Percentiles rank a stretch among this genome's conserved stretches.
Conservation (phyloP, 257 asterid genomes). For the Nicotiana sylvestris region DNA sequence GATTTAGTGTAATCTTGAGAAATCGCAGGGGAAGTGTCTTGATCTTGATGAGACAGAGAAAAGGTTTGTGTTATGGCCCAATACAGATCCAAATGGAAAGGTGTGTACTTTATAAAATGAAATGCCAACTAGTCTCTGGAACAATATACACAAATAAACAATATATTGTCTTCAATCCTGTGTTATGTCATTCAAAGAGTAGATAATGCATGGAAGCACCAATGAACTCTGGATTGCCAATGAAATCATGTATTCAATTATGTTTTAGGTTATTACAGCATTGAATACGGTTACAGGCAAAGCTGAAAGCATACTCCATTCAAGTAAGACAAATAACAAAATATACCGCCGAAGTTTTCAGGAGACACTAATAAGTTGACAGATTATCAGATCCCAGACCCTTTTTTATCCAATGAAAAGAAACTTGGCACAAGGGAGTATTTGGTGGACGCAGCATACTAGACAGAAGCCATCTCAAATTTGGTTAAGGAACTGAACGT, state of each 20-base stretch:
- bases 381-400: neutral
- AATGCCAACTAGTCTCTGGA: neutral
- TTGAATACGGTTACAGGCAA: neutral
- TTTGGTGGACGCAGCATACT: neutral
- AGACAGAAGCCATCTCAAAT: neutral
- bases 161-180: neutral
- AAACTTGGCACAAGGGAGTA: neutral
- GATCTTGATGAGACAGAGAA: neutral
- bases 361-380: neutral
- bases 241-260: neutral
- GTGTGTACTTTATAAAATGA: neutral
- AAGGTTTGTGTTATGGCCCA: neutral
- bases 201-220: neutral
- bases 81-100: neutral
- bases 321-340: constrained; percentile 2
- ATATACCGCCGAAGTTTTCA: neutral
- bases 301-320: neutral
- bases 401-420: neutral
- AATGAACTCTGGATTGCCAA: neutral
- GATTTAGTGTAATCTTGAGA: neutral
- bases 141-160: neutral
- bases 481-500: neutral
- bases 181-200: neutral
- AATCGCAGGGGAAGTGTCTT: neutral
- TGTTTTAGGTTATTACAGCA: neutral